Base-by-base conservation (phyloP, 108 stramenopile genomes). In the Fragilaria crotonensis region DNA sequence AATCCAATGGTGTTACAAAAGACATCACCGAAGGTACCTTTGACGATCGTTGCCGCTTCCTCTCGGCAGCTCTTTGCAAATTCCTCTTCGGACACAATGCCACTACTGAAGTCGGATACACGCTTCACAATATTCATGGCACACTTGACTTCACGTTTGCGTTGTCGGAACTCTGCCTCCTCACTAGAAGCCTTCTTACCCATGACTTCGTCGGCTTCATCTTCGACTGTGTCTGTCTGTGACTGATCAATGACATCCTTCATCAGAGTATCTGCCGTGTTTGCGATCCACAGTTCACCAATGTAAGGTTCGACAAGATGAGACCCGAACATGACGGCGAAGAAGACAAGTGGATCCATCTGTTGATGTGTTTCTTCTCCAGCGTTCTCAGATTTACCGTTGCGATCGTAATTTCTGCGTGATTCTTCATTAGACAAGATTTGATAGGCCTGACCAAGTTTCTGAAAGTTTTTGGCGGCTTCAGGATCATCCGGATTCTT, bases 371-470 rank as follows among this genome's bases (percentile, higher is more conserved):
- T 76, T 52, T 72, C 79, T 0, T 67, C 65, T 11, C 70, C 75
- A 33, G 49, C 69, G 32, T 58, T 66, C 3, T 85, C 83, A 0
- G 77, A 68, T 44, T 67, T 72, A 50, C 89, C 93, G 68, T 85
- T 67, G 65, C 84, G 84, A 54, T 95, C 94, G 70, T 95, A 95
- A 18, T 54, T 49, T 9, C 81, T 83, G 27, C 94, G 67, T 3
- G 71, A 60, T 60, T 88, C 64, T 44, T 91, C 89, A 59, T 89
- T 83, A 32, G 76, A 78, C 25, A 95, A 60, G 21, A 86, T 66
- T 65, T 91, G 90, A 66, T 95, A 95, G 45, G 94, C 94, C 53
- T 90, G 85, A 1, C 85, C 83, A 22, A 95, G 45, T n/a, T 68
- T 68, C 66, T 93, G 94, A 69, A 95, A 95, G 58, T 85, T 87